phyloP scores from a whole-genome alignment of 2,329 filamentous ascomycete genomes.

The Calonectria hawksworthii region DNA sequence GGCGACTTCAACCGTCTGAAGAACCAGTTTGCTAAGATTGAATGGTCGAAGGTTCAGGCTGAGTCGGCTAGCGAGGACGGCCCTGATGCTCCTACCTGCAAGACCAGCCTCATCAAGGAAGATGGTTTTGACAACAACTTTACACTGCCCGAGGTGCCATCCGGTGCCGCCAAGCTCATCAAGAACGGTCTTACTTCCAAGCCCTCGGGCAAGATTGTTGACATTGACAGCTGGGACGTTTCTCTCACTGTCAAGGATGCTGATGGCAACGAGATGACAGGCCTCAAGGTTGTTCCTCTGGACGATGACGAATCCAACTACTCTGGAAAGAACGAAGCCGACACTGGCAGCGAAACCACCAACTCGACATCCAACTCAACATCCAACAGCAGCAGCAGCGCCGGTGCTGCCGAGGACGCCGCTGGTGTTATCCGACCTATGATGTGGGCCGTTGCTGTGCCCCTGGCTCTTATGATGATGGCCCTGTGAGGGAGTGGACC shows the following conservation, averaged over 20 bases:
- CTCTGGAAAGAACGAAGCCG: constrained; percentile 58
- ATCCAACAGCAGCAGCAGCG: constrained; percentile 33
- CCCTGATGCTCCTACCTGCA: constrained; percentile 73
- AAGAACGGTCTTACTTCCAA: constrained; percentile 79
- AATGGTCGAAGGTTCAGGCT: constrained; percentile 77
- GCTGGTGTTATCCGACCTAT: constrained; percentile 49
- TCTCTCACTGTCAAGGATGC: constrained; percentile 57
- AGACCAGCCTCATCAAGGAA: constrained; percentile 74
- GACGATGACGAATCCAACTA: constrained; percentile 61
- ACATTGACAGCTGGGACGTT: constrained; percentile 75
- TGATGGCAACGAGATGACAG: constrained; percentile 57
- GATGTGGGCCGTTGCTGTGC: constrained; percentile 51
- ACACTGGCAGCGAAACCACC: constrained; percentile 49
- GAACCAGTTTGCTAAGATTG: constrained; percentile 80
- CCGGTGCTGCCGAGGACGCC: constrained; percentile 44
- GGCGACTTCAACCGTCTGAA: constrained; percentile 81
- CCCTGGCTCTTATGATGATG: constrained; percentile 53
- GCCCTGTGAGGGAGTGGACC: constrained; percentile 40
- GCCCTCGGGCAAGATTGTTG: constrained; percentile 76
- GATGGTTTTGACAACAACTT: constrained; percentile 84
- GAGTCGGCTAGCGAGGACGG: constrained; percentile 69
- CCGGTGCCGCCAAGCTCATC: constrained; percentile 78
- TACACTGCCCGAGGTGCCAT: constrained; percentile 75
- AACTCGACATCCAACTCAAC: constrained; percentile 36
- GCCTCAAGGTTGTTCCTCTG: constrained; percentile 64